Evolutionary conservation across 2,329 filamentous ascomycete genomes (phyloP).

Genomic region (Nigrospora sphaerica): DNA sequence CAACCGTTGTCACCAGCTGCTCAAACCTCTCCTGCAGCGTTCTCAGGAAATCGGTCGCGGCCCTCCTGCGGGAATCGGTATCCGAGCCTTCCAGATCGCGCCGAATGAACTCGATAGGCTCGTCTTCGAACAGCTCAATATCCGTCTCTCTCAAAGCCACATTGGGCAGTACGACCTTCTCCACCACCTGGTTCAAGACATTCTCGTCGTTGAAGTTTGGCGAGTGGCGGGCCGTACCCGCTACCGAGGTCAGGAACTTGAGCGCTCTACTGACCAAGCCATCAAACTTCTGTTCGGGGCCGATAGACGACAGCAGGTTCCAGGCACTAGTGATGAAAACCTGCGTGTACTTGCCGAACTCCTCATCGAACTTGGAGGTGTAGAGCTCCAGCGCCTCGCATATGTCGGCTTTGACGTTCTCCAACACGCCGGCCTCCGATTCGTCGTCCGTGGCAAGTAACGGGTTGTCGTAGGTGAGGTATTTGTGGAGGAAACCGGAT

Average conservation of each 20-base stretch:
- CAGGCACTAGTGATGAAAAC: constrained; percentile 88
- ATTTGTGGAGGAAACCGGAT: constrained; percentile 79
- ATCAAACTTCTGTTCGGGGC: constrained; percentile 87
- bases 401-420: constrained; percentile 87
- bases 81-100: constrained; percentile 94
- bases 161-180: constrained; percentile 94
- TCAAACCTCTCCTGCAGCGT: constrained; percentile 88
- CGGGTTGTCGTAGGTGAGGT: constrained; percentile 83
- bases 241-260: constrained; percentile 88
- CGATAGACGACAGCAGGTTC: constrained; percentile 81
- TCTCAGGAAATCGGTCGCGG: constrained; percentile 89
- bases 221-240: constrained; percentile 70
- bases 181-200: constrained; percentile 78
- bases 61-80: constrained; percentile 83
- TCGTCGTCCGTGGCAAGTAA: constrained; percentile 80
- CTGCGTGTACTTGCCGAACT: constrained; percentile 71
- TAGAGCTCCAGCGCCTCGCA: constrained; percentile 88
- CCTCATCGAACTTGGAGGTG: constrained; percentile 92
- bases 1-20: constrained; percentile 74
- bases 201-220: constrained; percentile 77
- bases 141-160: constrained; percentile 88
- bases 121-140: constrained; percentile 93
- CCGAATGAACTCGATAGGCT: constrained; percentile 96
- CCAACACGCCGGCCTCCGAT: constrained; percentile 75
- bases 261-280: constrained; percentile 89